Evolutionary conservation across 1,284 basidiomycete genomes (phyloP).

Genomic region (Paramarasmius palmivorus): DNA sequence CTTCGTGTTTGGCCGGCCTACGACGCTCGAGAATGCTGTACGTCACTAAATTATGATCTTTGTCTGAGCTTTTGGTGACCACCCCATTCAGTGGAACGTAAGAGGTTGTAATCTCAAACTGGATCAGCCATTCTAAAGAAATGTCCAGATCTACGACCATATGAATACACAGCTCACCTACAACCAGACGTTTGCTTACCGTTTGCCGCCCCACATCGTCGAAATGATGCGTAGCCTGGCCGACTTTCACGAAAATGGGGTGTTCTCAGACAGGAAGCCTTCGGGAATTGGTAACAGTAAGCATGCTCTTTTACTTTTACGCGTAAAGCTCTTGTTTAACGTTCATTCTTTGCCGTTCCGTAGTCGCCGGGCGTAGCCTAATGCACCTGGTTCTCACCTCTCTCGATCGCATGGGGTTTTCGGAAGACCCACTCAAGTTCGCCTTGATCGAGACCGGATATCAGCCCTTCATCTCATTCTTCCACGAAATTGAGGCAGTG

Average conservation of each 20-base stretch:
- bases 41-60: background rate
- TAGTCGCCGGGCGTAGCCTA: background rate
- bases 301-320: background rate
- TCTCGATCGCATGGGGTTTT: conserved; percentile 1
- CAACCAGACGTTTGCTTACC: conserved; percentile 1
- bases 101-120: too few relatives aligned
- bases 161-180: conserved; percentile 3
- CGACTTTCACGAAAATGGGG: conserved; percentile 2
- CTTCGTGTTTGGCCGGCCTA: background rate
- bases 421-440: background rate
- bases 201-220: conserved; percentile 1
- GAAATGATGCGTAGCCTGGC: background rate
- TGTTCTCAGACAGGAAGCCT: background rate
- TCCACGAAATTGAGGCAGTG: conserved; percentile 2
- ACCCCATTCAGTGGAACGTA: conserved; percentile 2
- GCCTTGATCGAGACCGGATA: background rate
- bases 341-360: too few relatives aligned
- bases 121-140: too few relatives aligned
- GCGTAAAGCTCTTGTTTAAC: too few relatives aligned
- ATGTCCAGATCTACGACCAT: background rate
- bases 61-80: too few relatives aligned
- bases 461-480: background rate
- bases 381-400: background rate
- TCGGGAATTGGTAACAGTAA: conserved; percentile 1
- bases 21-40: conserved; percentile 1